phyloP scores from a whole-genome alignment of 2,329 filamentous ascomycete species.

The Aspergillus ochraceoroseus region DNA sequence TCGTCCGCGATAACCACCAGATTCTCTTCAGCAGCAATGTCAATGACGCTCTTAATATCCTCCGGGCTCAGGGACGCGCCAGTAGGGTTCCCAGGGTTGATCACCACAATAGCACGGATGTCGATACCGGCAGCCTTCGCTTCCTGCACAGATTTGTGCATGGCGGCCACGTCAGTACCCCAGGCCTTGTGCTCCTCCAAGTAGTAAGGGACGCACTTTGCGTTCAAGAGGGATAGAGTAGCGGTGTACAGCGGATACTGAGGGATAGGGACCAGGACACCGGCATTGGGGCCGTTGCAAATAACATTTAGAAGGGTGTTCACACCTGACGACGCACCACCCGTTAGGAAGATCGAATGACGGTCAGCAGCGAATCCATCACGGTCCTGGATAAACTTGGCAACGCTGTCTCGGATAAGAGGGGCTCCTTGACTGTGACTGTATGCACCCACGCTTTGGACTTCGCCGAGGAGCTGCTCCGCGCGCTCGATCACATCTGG shows the following conservation, averaged over 20 bases:
- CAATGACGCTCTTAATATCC: slow-evolving; percentile 78
- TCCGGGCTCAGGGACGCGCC: slow-evolving; percentile 74
- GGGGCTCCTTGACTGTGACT: slow-evolving; percentile 88
- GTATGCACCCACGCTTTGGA: slow-evolving; percentile 92
- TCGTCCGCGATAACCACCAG: slow-evolving; percentile 92
- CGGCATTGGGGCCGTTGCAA: slow-evolving; percentile 69
- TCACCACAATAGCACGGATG: slow-evolving; percentile 88
- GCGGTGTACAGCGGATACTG: slow-evolving; percentile 98
- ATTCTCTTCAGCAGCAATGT: slow-evolving; percentile 77
- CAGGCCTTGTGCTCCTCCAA: slow-evolving; percentile 81
- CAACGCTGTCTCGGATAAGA: slow-evolving; percentile 81
- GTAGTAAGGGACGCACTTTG: slow-evolving; percentile 85
- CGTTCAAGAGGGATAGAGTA: slow-evolving; percentile 77
- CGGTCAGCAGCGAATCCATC: slow-evolving; percentile 83
- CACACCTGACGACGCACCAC: slow-evolving; percentile 87
- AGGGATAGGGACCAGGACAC: slow-evolving; percentile 89
- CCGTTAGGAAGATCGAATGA: slow-evolving; percentile 81
- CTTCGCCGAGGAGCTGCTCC: slow-evolving; percentile 70
- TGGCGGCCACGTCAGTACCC: slow-evolving; percentile 79
- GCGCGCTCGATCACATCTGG: slow-evolving; percentile 82
- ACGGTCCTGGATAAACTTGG: slow-evolving; percentile 84
- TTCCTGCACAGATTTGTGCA: slow-evolving; percentile 67
- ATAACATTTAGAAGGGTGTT: slow-evolving; percentile 90
- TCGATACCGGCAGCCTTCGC: slow-evolving; percentile 74
- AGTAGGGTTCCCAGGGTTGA: slow-evolving; percentile 97